Conservation (phyloP, 2,329 filamentous ascomycete genomes). For the Botrytis deweyae region DNA sequence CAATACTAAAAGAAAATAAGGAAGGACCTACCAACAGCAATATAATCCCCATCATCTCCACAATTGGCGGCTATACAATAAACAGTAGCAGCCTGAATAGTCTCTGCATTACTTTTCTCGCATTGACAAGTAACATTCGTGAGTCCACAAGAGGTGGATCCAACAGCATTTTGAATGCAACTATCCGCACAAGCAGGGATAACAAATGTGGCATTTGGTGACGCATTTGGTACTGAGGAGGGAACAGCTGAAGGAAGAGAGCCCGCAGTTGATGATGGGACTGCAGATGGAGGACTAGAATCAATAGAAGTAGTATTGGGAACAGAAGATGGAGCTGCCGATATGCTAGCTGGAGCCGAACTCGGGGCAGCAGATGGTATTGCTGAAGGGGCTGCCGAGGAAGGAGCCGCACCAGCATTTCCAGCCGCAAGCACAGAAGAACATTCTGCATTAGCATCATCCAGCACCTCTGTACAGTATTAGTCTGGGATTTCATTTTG, state of each 20-base stretch:
- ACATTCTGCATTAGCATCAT: slow-evolving; percentile 6
- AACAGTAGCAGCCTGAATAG: background rate
- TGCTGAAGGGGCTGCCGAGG: background rate
- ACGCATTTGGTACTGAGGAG: background rate
- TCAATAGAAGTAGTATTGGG: background rate
- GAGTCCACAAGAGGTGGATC: background rate
- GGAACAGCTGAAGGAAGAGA: background rate
- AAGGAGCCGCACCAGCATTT: background rate
- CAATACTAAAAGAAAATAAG: background rate
- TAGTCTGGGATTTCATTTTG: background rate
- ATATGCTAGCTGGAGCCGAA: background rate
- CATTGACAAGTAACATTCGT: background rate
- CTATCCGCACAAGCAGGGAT: background rate
- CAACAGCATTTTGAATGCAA: background rate
- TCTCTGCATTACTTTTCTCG: background rate
- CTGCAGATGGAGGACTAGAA: background rate
- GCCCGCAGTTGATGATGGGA: background rate
- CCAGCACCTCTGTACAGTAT: background rate
- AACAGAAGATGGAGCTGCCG: background rate
- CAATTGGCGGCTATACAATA: background rate
- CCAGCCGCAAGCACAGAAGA: background rate
- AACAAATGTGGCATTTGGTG: background rate
- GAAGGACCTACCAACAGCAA: slow-evolving; percentile 1
- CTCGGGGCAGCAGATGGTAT: background rate
- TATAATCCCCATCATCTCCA: background rate